phyloP scores from a whole-genome alignment of 2,329 filamentous ascomycete species.

The Fusarium phyllophilum region DNA sequence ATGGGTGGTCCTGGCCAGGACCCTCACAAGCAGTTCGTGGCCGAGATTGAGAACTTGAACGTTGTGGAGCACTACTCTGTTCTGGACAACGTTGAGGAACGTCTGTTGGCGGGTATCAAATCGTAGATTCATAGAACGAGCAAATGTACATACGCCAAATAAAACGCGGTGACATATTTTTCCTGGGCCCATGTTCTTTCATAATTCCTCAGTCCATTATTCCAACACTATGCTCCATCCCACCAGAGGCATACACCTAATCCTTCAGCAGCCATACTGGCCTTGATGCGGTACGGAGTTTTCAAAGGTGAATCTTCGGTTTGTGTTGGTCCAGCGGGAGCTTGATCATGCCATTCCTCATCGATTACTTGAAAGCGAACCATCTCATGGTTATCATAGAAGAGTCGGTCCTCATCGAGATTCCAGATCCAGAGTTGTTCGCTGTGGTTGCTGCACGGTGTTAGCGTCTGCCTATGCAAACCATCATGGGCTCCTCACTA shows the following conservation, averaged over 20 bases:
- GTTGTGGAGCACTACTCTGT: slow-evolving; percentile 95
- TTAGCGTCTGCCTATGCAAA: slow-evolving; percentile 10
- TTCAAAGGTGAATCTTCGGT: slow-evolving; percentile 70
- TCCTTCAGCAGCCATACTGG: slow-evolving; percentile 71
- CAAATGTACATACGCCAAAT: slow-evolving; percentile 41
- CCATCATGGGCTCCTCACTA: slow-evolving; percentile 63
- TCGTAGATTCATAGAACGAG: slow-evolving; percentile 49
- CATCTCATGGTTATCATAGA: slow-evolving; percentile 89
- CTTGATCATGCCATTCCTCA: slow-evolving; percentile 92
- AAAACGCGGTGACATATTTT: slow-evolving; percentile 38
- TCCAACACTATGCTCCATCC: slow-evolving; percentile 53
- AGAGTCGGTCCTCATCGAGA: slow-evolving; percentile 77
- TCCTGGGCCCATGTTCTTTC: slow-evolving; percentile 2
- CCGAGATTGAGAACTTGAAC: slow-evolving; percentile 93
- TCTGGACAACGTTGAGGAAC: slow-evolving; percentile 86
- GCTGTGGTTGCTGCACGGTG: slow-evolving; percentile 67
- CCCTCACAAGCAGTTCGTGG: slow-evolving; percentile 93
- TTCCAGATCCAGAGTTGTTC: slow-evolving; percentile 90
- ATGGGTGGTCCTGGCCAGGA: slow-evolving; percentile 95
- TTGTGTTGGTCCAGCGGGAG: slow-evolving; percentile 73
- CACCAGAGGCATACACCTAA: slow-evolving; percentile 73
- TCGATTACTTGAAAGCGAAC: slow-evolving; percentile 87
- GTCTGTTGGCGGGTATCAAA: slow-evolving; percentile 71
- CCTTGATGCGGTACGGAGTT: slow-evolving; percentile 77
- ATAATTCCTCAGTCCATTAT: slow-evolving; percentile 20